Percentiles rank a stretch among this genome's conserved stretches.
Evolutionary conservation across 441 rosid species (phyloP).

Genomic region (Cnidoscolus chayamansa): DNA sequence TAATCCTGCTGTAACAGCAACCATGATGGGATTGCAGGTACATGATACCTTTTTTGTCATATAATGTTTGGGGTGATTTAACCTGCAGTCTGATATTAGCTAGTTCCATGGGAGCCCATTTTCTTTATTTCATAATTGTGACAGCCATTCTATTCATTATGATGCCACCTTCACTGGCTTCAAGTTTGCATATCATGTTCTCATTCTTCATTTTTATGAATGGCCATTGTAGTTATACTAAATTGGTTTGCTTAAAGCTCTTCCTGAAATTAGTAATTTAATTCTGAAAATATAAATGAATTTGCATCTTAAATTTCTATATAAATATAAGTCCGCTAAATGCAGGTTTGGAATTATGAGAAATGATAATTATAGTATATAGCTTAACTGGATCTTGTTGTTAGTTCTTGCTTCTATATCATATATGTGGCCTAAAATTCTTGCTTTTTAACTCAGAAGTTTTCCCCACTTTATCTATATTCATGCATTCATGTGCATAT

Average conservation of each 20-base stretch:
- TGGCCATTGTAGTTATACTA: too few relatives aligned
- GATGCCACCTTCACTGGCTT: neutral
- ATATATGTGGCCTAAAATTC: neutral
- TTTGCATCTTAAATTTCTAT: neutral
- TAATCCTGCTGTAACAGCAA: constrained; percentile 72
- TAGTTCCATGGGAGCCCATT: neutral
- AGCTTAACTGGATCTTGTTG: neutral
- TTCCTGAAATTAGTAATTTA: neutral
- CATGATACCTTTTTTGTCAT: neutral
- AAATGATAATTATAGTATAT: neutral
- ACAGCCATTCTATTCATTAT: neutral
- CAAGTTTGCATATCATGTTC: neutral
- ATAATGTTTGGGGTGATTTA: constrained; percentile 10
- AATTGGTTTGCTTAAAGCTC: too few relatives aligned
- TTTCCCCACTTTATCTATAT: neutral
- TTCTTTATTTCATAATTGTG: neutral
- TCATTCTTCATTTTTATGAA: neutral
- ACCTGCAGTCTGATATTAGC: neutral
- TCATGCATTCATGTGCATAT: neutral
- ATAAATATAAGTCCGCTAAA: neutral
- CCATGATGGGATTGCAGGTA: constrained; percentile 90
- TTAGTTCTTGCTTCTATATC: neutral
- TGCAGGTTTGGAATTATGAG: neutral
- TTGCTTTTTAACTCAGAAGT: neutral
- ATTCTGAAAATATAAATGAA: neutral